Conservation (phyloP, 1,284 basidiomycete species). For the Irpex rosettiformis region DNA sequence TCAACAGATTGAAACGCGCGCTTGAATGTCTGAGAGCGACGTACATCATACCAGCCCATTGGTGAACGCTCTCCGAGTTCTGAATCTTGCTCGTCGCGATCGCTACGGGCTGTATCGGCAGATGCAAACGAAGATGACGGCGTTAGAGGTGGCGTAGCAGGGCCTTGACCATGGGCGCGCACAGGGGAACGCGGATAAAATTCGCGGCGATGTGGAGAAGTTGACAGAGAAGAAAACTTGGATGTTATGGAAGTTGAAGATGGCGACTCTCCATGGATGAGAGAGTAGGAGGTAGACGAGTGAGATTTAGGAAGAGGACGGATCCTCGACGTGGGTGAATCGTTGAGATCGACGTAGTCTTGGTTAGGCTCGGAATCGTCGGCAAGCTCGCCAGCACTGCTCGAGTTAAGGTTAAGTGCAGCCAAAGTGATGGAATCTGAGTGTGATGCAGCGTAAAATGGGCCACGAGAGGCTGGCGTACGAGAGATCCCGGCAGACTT, state of each 20-base stretch:
- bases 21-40: slow-evolving; percentile 17
- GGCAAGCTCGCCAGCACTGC: not conserved
- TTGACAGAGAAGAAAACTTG: not conserved
- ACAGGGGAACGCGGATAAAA: slow-evolving; percentile 7
- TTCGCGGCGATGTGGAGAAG: slow-evolving; percentile 5
- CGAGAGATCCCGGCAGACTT: slow-evolving; percentile 1
- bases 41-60: slow-evolving; percentile 25
- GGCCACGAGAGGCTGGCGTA: not conserved
- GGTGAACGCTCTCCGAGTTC: slow-evolving; percentile 16
- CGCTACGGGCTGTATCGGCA: slow-evolving; percentile 12
- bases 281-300: not conserved
- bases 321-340: not conserved
- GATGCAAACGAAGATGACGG: slow-evolving; percentile 28
- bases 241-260: not conserved
- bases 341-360: not conserved
- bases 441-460: not conserved
- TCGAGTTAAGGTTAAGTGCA: not conserved
- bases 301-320: not conserved
- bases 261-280: not conserved
- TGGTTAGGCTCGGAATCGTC: not conserved
- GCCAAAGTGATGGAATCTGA: slow-evolving; percentile 4
- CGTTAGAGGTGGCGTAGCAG: slow-evolving; percentile 29
- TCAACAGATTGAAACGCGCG: not conserved
- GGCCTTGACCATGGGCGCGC: slow-evolving; percentile 13
- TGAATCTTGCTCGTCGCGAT: not conserved